A percentile compares a stretch with the other conserved stretches of the same genome.
These are phyloP conservation scores for Tulasnella sp. DNA, from an alignment of 768 basidiomycete genomes.

Conservation along the genomic window DNA sequence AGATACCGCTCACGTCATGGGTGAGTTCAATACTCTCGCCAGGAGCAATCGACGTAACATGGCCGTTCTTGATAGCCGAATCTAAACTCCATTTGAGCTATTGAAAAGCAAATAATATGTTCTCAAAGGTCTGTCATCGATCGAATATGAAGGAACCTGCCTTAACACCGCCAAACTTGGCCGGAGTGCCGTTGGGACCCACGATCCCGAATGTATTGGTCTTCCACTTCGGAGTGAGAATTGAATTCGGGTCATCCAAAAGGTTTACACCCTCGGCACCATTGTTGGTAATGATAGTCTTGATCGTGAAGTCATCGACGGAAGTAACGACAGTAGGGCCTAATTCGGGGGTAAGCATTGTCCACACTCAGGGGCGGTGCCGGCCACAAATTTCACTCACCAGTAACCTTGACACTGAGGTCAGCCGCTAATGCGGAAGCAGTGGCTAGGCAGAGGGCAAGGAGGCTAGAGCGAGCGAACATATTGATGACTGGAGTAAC, in stretches of 20 bases:
- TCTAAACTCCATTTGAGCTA: constrained; percentile 18
- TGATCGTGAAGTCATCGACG: constrained; percentile 9
- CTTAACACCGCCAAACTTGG: constrained; percentile 21
- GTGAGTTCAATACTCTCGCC: constrained; percentile 5
- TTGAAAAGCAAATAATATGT: not conserved
- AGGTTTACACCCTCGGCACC: constrained; percentile 12
- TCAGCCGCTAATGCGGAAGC: not conserved
- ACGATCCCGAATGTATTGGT: constrained; percentile 20
- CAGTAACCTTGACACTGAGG: constrained; percentile 17
- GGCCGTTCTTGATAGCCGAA: not conserved
- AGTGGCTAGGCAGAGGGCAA: constrained; percentile 14
- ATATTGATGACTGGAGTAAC: not conserved
- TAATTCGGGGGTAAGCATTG: not conserved
- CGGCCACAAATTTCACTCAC: not conserved
- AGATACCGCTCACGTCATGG: constrained; percentile 21
- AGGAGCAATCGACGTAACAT: constrained; percentile 8
- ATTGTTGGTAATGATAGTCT: constrained; percentile 20
- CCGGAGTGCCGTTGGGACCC: constrained; percentile 3
- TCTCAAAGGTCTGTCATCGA: not conserved
- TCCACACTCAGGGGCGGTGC: no score
- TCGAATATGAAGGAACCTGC: not conserved
- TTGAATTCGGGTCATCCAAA: constrained; percentile 21
- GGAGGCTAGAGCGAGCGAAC: constrained; percentile 4
- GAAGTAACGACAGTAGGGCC: not conserved
- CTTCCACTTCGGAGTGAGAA: constrained; percentile 25